A percentile compares a stretch with the other conserved stretches of the same genome.
Evolutionary conservation across 108 stramenopile species (phyloP).

Genomic region (Cylindrotheca closterium): DNA sequence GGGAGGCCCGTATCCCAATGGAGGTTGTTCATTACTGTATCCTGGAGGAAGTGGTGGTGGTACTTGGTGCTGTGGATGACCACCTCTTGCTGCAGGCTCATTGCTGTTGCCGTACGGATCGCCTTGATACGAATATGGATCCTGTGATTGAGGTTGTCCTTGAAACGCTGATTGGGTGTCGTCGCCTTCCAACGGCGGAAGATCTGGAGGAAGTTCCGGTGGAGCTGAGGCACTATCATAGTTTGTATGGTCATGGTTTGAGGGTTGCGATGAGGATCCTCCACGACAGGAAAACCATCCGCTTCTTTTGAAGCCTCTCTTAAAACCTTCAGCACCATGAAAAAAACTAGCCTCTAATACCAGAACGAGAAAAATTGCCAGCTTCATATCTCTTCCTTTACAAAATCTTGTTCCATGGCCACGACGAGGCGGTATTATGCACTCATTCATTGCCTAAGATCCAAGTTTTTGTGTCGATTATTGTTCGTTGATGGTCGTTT

Average conservation of each 20-base stretch:
- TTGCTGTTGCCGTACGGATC: too few relatives aligned
- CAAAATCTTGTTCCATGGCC: too few relatives aligned
- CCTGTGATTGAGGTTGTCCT: neutral
- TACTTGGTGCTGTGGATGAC: conserved; percentile 9
- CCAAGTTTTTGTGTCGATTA: too few relatives aligned
- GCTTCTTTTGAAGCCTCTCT: neutral
- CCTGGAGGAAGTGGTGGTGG: conserved; percentile 17
- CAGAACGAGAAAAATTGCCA: too few relatives aligned
- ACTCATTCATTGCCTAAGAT: too few relatives aligned
- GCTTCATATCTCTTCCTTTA: too few relatives aligned
- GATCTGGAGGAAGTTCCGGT: conserved; percentile 5
- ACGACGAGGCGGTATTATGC: too few relatives aligned
- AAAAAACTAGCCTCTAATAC: too few relatives aligned
- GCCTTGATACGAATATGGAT: conserved; percentile 18
- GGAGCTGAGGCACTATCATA: neutral
- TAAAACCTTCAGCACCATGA: too few relatives aligned
- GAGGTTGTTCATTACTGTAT: conserved; percentile 6
- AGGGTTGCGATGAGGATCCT: conserved; percentile 6
- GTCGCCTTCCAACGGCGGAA: conserved; percentile 5
- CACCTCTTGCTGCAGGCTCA: too few relatives aligned
- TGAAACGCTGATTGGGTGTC: neutral
- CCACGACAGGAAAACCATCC: conserved; percentile 11
- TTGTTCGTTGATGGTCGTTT: too few relatives aligned
- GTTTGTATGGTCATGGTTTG: conserved; percentile 1
- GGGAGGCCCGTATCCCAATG: conserved; percentile 11